These are phyloP conservation scores for Candida buenavistaensis DNA, from an alignment of 1,139 yeast species.

Conservation along the genomic window DNA sequence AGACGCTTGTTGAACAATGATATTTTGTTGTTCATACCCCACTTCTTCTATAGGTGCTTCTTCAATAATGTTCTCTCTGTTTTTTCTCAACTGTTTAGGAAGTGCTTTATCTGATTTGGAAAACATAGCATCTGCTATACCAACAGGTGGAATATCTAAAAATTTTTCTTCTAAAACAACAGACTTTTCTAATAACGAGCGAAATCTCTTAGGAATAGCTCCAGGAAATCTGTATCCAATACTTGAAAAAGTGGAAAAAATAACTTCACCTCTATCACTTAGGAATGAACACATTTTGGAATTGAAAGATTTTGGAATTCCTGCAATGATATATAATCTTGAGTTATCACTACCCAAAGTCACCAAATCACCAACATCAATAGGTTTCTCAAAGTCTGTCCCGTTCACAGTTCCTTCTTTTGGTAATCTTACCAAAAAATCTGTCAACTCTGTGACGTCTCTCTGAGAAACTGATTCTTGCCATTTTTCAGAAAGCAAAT, in stretches of 20 bases:
- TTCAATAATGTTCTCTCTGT: background rate
- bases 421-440: conserved; percentile 18
- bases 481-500: conserved; percentile 26
- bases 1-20: conserved; percentile 39
- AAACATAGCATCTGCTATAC: conserved; percentile 35
- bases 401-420: conserved; percentile 28
- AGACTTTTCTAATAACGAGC: conserved; percentile 22
- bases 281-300: conserved; percentile 48
- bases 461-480: background rate
- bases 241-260: conserved; percentile 45
- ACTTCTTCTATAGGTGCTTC: background rate
- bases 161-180: conserved; percentile 35
- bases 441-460: conserved; percentile 7
- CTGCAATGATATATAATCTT: conserved; percentile 33
- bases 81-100: conserved; percentile 21
- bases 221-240: conserved; percentile 57
- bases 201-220: conserved; percentile 39
- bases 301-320: conserved; percentile 28
- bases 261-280: conserved; percentile 55
- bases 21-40: conserved; percentile 24
- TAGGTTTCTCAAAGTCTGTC: conserved; percentile 21
- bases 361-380: conserved; percentile 42
- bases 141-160: conserved; percentile 39
- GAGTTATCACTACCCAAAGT: conserved; percentile 31
- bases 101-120: conserved; percentile 25